Evolutionary conservation across 129 eudicot genomes (phyloP), one percentile per base, ranked within the genome.

Genomic region (Pseudognaphalium luteoalbum): DNA sequence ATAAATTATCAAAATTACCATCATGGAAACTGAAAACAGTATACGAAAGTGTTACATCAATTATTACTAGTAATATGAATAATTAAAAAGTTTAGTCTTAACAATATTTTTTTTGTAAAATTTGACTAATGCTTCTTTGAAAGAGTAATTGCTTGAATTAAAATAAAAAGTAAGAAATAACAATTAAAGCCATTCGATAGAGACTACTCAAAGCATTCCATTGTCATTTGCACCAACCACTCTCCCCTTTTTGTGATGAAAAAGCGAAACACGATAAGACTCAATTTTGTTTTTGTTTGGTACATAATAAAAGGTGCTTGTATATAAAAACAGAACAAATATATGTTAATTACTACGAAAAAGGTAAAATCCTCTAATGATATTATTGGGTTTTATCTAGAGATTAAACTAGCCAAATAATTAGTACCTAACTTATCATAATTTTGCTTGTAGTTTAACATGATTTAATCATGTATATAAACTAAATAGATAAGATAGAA

Each of bases 181-280:
- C 50, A 37, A 25, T 28, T 54, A 21, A 42, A 33, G 37, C 34
- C 74, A 22, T 17, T 50, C 37, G 35, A 73, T 41, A 72, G 66
- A 57, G 78, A 80, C 78, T 29, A 65, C 69, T 72, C 78, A 6
- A 29, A 17, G 19, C 34, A 64, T 71, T 33, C 56, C 66, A 63
- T 72, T 64, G 66, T 61, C 44, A 57, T 60, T 68, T 34, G 25
- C 61, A 65, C 74, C 68, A 65, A 72, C 69, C 69, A 58, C 35
- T 3, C 30, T 33, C 59, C 56, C 72, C 66, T 57, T 79, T 57
- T 64, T 63, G 68, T 64, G 34, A 52, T 74, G n/a, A 51, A 79
- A 67, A 65, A 72, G 78, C 25, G 74, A 78, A 41, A 72, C 83
- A 79, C 65, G 78, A 72, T 79, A 16, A 71, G n/a, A 4, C 28